Percentiles rank a stretch among this genome's conserved stretches.
Conservation (phyloP, 2,329 filamentous ascomycete species). For the Fusarium sp. region DNA sequence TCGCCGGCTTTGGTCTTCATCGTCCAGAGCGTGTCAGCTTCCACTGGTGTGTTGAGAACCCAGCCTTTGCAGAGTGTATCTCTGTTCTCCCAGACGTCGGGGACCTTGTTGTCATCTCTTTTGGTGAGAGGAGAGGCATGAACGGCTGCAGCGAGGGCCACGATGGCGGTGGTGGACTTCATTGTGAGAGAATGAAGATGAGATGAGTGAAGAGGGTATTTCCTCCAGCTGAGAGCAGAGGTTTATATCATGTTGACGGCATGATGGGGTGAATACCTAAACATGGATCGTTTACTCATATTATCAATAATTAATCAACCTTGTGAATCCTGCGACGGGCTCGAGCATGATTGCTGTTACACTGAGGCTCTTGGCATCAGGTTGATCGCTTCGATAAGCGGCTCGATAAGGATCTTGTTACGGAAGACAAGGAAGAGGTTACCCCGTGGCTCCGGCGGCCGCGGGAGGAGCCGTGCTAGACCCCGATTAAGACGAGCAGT, state of each 20-base stretch:
- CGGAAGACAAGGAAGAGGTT: neutral
- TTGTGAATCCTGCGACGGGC: neutral
- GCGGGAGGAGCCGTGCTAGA: neutral
- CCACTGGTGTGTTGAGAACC: conserved; percentile 12
- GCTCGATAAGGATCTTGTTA: neutral
- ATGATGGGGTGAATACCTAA: neutral
- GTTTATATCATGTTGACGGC: neutral
- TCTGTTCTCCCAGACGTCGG: neutral
- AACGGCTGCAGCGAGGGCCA: neutral
- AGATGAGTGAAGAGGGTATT: neutral
- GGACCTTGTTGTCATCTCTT: neutral
- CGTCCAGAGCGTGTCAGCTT: conserved; percentile 8
- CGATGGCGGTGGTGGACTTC: neutral
- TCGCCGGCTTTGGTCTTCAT: neutral
- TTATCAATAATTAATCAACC: too few relatives aligned
- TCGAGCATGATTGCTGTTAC: neutral
- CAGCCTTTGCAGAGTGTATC: conserved; percentile 14
- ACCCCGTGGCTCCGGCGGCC: neutral
- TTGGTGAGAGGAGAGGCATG: neutral
- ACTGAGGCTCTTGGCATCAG: neutral
- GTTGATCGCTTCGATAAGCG: neutral
- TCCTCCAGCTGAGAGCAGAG: too few relatives aligned
- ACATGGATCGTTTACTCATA: neutral
- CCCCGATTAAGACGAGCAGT: too few relatives aligned
- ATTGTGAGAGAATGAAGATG: neutral